Evolutionary conservation across 2,329 filamentous ascomycete species (phyloP), one percentile per base, ranked within the genome.

Genomic region (Penicillium thymicola): DNA sequence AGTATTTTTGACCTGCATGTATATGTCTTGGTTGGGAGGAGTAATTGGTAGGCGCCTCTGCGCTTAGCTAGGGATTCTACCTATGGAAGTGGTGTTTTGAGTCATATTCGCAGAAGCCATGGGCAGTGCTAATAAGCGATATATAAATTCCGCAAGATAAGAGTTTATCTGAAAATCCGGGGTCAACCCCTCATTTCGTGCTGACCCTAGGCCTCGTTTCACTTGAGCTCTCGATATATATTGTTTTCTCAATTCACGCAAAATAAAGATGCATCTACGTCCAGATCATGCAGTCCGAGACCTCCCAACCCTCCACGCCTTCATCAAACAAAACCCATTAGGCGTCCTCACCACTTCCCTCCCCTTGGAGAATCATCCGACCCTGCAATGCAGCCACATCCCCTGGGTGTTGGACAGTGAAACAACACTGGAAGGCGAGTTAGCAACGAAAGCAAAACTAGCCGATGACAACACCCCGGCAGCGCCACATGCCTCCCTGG

Each of bases 361-460:
- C 2, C 59, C 61, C 5, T 65, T 56, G 10, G 11, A 41, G 1
- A 54, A 57, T 14, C 57, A 59, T 46, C 61, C 54, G 5, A 59
- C 57, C 0, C 48, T 65, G 4, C 64, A 64, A 50, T 62, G 58
- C 52, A 65, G 55, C 38, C 64, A 65, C 44, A 60, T 62, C 28
- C 62, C 64, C 11, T 64, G 59, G 59, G 49, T 65, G 2, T 30
- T 66, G 16, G 64, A 64, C 43, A 21, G 14, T 6, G 37, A 42
- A 40, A 37, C 21, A 7, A 5, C 13, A 9, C 3, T n/a, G 2
- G 21, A 32, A n/a, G 5, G 7, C 14, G 18, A 28, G 4, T 16
- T 10, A 45, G 27, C 6, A 30, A 47, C 32, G 13, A 9, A 47
- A 46, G 27, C 11, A 42, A 34, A 28, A 30, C 3, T 48, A 44